A percentile compares a stretch with the other conserved stretches of the same genome.
These are phyloP conservation scores for Aspergillus asperescens DNA, from an alignment of 495 filamentous ascomycete species.

Conservation along the genomic window DNA sequence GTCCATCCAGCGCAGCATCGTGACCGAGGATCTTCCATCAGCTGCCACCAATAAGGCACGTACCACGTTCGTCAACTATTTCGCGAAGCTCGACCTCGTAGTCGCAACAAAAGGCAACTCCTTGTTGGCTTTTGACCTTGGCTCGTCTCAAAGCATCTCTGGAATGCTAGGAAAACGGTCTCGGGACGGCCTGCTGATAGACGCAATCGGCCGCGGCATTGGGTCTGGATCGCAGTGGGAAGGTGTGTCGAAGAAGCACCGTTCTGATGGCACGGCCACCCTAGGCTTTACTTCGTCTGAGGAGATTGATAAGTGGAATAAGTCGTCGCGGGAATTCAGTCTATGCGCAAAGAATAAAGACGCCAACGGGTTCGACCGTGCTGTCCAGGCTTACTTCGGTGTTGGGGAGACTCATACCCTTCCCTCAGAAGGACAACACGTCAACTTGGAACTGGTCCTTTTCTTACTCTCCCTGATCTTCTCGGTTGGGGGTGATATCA, in stretches of 20 bases:
- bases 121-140: conserved; percentile 59
- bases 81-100: conserved; percentile 57
- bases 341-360: conserved; percentile 26
- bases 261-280: conserved; percentile 25
- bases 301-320: conserved; percentile 35
- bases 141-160: conserved; percentile 44
- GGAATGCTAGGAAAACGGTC: conserved; percentile 54
- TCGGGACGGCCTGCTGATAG: conserved; percentile 61
- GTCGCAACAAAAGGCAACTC: conserved; percentile 53
- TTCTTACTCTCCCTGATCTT: conserved; percentile 56
- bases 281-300: conserved; percentile 33
- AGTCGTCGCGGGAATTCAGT: conserved; percentile 27
- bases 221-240: conserved; percentile 34
- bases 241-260: conserved; percentile 31
- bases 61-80: conserved; percentile 51
- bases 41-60: conserved; percentile 14
- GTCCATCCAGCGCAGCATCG: conserved; percentile 53
- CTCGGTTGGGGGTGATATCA: conserved; percentile 24
- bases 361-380: conserved; percentile 32
- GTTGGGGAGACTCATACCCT: conserved; percentile 21
- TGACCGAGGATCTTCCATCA: conserved; percentile 40
- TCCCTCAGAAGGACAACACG: conserved; percentile 22
- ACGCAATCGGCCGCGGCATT: conserved; percentile 60
- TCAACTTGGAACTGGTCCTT: conserved; percentile 40
- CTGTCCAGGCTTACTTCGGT: conserved; percentile 34